Percentiles rank a stretch among this genome's conserved stretches.
phyloP scores from a whole-genome alignment of 2,329 filamentous ascomycete species.

The Fusarium floridanum region DNA sequence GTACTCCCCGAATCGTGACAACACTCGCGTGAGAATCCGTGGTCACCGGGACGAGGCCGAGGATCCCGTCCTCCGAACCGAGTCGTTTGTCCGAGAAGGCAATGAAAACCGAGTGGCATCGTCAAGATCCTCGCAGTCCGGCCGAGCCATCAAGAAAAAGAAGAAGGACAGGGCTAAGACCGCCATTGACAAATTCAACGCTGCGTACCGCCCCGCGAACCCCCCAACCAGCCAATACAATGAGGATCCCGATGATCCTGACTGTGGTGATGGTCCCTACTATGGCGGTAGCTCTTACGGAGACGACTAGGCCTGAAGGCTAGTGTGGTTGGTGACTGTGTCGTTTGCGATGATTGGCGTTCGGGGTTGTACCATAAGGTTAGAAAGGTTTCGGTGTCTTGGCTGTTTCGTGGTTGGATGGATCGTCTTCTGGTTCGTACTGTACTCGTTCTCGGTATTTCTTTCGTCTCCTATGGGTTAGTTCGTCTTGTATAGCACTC shows the following conservation, averaged over 20 bases:
- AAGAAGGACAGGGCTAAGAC: not conserved
- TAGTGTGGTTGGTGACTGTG: not conserved
- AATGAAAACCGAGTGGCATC: not conserved
- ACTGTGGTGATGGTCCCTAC: not conserved
- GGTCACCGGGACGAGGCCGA: not conserved
- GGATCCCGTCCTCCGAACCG: slow-evolving; percentile 10
- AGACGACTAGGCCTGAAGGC: not conserved
- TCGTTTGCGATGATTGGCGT: not conserved
- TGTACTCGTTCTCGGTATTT: not conserved
- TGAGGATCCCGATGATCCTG: not conserved
- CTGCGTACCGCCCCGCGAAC: not conserved
- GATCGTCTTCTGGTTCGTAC: not conserved
- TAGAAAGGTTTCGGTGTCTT: not conserved
- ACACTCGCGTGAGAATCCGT: slow-evolving; percentile 3
- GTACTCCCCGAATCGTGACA: not conserved
- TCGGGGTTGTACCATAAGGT: not conserved
- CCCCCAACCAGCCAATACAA: not conserved
- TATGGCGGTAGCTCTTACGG: not conserved
- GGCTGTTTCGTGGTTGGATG: not conserved
- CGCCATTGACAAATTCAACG: not conserved
- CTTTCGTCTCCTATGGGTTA: not conserved
- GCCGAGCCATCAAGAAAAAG: not conserved
- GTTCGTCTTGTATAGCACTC: not conserved
- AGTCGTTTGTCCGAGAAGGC: slow-evolving; percentile 8
- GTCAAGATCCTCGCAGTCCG: not conserved